Evolutionary conservation across 805 yeast genomes (phyloP).

Genomic region (Cyberlindnera maritima): DNA sequence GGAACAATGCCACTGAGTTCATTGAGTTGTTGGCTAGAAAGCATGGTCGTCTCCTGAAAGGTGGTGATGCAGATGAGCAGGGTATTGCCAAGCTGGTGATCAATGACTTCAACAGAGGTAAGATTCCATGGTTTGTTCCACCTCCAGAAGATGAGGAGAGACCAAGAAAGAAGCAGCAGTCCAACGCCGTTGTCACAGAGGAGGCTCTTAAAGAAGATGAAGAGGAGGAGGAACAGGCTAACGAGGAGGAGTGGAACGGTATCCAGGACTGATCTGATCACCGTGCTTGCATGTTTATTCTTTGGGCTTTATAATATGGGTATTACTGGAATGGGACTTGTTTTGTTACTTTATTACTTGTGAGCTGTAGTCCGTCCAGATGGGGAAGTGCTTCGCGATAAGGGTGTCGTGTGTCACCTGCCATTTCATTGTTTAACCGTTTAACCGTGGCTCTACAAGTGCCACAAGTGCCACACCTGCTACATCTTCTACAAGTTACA

Average conservation of each 20-base stretch:
- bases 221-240: conserved; percentile 21
- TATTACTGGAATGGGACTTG: not conserved
- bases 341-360: too few species aligned
- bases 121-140: conserved; percentile 95
- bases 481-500: not conserved
- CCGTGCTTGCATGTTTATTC: conserved; percentile 1
- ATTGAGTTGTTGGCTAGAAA: conserved; percentile 90
- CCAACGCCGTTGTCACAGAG: conserved; percentile 4
- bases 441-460: not conserved
- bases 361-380: too few species aligned
- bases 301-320: conserved; percentile 1
- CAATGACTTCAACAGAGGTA: conserved; percentile 95
- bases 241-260: conserved; percentile 28
- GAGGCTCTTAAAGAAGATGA: conserved; percentile 14
- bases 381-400: not conserved
- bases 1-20: conserved; percentile 78
- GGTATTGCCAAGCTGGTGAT: conserved; percentile 88
- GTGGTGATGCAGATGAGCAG: conserved; percentile 96
- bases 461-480: not conserved
- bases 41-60: conserved; percentile 88
- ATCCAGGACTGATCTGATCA: conserved; percentile 10
- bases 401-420: too few species aligned
- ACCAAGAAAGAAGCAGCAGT: conserved; percentile 29
- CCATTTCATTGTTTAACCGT: too few species aligned
- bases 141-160: conserved; percentile 76